Base-by-base conservation (phyloP, 2,329 filamentous ascomycete genomes). In the Phialemoniopsis sp. region DNA sequence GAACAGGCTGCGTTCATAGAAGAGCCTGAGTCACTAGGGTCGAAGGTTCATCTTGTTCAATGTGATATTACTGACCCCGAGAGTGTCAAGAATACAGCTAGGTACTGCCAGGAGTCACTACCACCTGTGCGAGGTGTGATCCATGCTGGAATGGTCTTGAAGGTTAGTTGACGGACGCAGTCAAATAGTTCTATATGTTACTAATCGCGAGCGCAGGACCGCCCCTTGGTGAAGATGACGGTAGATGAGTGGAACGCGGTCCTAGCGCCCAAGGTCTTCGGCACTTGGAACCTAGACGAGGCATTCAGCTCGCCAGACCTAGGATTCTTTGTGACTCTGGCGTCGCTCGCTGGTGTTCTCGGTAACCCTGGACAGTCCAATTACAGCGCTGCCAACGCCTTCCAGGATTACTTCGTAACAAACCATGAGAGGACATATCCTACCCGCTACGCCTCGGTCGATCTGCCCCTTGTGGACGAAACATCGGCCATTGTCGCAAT, bases 241-340 rank as follows among this genome's bases (percentile, higher is more conserved):
- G 17, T 38, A 3, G 36, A 39, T 2, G 42, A 48, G 4, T 50
- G 36, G 13, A 9, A 28, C 26, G 34, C 26, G n/a, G 36, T 35
- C 3, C 15, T 40, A 12, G 15, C 15, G 4, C 38, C 48, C 7
- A 49, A 47, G 26, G 43, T 49, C 3, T n/a, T 32, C 8, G 46
- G 42, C 12, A 39, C 45, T 2, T 15, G 35, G n/a, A 46, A 58
- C 33, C 47, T 67, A 16, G 35, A 48, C 30, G 34, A 33, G 10
- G 31, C 29, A 2, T 41, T 46, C 7, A 5, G 28, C 9, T 40
- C 36, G 9, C 6, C 26, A 14, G 34, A 37, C 6, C 40, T 52
- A 4, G 61, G 65, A 36, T 69, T 69, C 49, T 69, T 68, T 41
- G 46, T 66, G 36, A 56, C 64, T 45, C 49, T 68, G 2, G 66